phyloP scores from a whole-genome alignment of 2,329 filamentous ascomycete species.

The Pseudocercospora fuligena region DNA sequence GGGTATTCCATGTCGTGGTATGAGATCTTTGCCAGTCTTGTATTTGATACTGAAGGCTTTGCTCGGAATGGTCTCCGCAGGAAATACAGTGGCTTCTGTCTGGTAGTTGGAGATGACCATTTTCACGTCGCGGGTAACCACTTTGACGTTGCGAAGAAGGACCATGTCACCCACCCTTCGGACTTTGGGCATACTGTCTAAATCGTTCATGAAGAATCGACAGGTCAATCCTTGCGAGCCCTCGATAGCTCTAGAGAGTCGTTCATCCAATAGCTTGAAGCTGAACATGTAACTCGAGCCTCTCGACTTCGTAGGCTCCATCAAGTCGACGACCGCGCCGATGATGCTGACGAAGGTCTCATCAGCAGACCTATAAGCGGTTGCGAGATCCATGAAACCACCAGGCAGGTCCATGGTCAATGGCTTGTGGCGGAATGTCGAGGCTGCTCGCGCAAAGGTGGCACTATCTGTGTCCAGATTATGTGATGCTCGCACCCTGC shows the following conservation, averaged over 20 bases:
- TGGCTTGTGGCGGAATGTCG: neutral
- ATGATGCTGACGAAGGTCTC: constrained; percentile 61
- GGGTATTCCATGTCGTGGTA: constrained; percentile 27
- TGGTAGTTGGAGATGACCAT: constrained; percentile 33
- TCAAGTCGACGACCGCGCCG: constrained; percentile 71
- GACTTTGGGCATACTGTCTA: constrained; percentile 45
- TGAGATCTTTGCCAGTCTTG: constrained; percentile 18
- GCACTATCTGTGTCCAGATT: neutral
- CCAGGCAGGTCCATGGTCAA: constrained; percentile 28
- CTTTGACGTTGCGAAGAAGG: constrained; percentile 55
- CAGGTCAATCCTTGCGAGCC: constrained; percentile 46
- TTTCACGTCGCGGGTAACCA: constrained; percentile 26
- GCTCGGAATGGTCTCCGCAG: constrained; percentile 34
- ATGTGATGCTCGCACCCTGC: constrained; percentile 1
- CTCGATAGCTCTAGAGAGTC: constrained; percentile 23
- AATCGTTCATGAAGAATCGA: constrained; percentile 63
- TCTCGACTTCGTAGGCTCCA: constrained; percentile 56
- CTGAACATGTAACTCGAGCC: constrained; percentile 45
- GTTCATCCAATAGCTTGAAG: constrained; percentile 47
- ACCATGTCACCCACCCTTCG: constrained; percentile 65
- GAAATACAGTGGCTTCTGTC: constrained; percentile 35
- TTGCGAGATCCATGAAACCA: constrained; percentile 35
- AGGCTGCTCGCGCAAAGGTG: neutral
- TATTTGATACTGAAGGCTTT: constrained; percentile 36
- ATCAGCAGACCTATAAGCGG: constrained; percentile 22